Evolutionary conservation across 257 asterid species (phyloP), one percentile per base, ranked within the genome.

Genomic region (Avicennia marina): DNA sequence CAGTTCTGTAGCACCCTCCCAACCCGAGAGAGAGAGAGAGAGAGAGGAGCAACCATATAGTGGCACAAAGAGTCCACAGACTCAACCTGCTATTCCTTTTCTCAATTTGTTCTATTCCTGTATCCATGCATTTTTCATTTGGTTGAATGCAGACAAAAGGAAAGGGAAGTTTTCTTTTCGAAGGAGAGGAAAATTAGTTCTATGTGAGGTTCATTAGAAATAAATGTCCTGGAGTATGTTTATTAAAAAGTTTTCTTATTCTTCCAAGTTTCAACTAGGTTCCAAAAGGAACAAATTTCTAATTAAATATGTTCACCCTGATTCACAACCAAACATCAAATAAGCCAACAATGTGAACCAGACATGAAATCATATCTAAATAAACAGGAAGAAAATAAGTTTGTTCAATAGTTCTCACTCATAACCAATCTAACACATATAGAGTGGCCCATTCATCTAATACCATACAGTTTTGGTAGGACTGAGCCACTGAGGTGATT

Each of bases 401-500:
- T 32, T 44, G 45, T 27, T 33, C 65, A 19, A 59, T 20, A 44
- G 18, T 50, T 21, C 38, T 42, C 40, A 29, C 45, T 27, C 55
- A 4, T 43, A 56, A 55, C 32, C 21, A 36, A 51, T 46, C 27
- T 38, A 47, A 12, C 27, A 24, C 53, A 32, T 39, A 54, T 16
- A 29, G 56, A 29, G 16, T 26, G 32, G 31, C 10, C 31, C 19
- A 39, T 48, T 31, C 39, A 38, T 60, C 58, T 55, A 41, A 56
- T 36, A 47, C 11, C 21, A 19, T 21, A 42, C 19, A 20, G 18
- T 56, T 39, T 38, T 45, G 20, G 53, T 21, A 36, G 58, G 24
- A 56, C 57, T 36, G 11, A 47, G 54, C 34, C 16, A 56, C 57
- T 36, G 11, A 47, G 54, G 42, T 16, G 42, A 47, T 24, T 15